Evolutionary conservation across 2,329 filamentous ascomycete species (phyloP), one percentile per base, ranked within the genome.

Genomic region (Paraphaeosphaeria minitans): DNA sequence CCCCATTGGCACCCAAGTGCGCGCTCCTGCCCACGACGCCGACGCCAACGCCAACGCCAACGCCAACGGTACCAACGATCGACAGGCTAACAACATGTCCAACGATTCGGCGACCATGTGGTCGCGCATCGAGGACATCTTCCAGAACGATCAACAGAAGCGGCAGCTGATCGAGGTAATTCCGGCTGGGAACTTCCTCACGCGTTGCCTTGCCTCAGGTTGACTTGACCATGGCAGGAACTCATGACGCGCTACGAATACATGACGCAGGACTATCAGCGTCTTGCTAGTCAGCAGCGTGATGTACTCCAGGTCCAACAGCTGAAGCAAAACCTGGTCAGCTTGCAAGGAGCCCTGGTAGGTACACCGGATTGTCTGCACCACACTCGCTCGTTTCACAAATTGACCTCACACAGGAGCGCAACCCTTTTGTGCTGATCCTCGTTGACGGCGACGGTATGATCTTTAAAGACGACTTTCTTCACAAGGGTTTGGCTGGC

Each of bases 381-480:
- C 21, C 47, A 16, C 43, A 27, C 16, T 19, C 8, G 35, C 24
- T 12, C 10, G 6, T 8, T 61, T 60, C 3, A 65, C n/a, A 16
- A 47, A 12, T 27, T 42, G 37, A 55, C 35, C 14, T 42, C 13
- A 31, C 35, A 8, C 63, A 83, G 81, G 79, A 82, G 53, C 80
- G 81, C 54, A 82, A 85, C 71, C 80, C 83, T 4, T 86, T 83
- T 63, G 76, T 86, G 42, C 70, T 84, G 16, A 77, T 84, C 33
- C 75, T 87, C 37, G 77, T 87, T 50, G 84, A 87, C 64, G 84
- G 83, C 42, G 82, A 85, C 62, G 82, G 80, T 46, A 81, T 84
- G 72, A 79, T 86, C 61, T 86, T 87, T 65, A 74, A 77, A 46
- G 81, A 85, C 55, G 76, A 82, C 19, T 79, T 82, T 54, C 58